Evolutionary conservation across 352 stramenopile species (phyloP).

Genomic region (Blastocystis sp.): DNA sequence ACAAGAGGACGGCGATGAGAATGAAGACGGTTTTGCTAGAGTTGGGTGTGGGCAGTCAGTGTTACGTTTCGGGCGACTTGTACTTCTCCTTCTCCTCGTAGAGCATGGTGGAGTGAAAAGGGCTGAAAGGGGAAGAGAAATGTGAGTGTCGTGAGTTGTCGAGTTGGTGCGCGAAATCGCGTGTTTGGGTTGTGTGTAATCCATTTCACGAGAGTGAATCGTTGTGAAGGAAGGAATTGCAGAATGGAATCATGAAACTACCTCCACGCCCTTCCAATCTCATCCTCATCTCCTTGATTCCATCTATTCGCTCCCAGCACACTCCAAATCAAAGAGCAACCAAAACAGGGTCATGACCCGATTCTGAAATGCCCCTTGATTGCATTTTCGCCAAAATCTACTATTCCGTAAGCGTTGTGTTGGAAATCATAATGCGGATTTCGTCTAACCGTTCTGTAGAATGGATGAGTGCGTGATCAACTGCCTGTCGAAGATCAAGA

Average conservation of each 20-base stretch:
- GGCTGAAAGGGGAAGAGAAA: background rate
- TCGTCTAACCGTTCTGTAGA: slow-evolving; percentile 29
- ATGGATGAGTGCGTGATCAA: slow-evolving; percentile 73
- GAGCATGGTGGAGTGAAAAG: background rate
- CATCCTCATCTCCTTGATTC: too few species aligned
- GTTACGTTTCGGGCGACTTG: slow-evolving; percentile 35
- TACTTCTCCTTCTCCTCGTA: slow-evolving; percentile 69
- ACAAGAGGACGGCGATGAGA: slow-evolving; percentile 20
- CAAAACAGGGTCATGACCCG: too few species aligned
- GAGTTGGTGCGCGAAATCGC: background rate
- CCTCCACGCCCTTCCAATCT: too few species aligned
- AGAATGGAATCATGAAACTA: too few species aligned
- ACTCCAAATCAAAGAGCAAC: too few species aligned
- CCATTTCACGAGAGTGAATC: background rate
- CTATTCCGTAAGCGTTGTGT: too few species aligned
- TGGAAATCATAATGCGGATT: too few species aligned
- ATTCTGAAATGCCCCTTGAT: too few species aligned
- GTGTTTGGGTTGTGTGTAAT: background rate
- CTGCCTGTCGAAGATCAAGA: slow-evolving; percentile 73
- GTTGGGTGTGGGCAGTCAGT: background rate
- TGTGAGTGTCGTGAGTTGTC: background rate
- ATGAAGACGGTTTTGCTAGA: slow-evolving; percentile 13
- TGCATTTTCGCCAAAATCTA: too few species aligned
- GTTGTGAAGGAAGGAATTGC: too few species aligned
- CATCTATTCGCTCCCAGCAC: too few species aligned